Evolutionary conservation across 2,329 filamentous ascomycete genomes (phyloP).

Genomic region (Cryphonectria japonica): DNA sequence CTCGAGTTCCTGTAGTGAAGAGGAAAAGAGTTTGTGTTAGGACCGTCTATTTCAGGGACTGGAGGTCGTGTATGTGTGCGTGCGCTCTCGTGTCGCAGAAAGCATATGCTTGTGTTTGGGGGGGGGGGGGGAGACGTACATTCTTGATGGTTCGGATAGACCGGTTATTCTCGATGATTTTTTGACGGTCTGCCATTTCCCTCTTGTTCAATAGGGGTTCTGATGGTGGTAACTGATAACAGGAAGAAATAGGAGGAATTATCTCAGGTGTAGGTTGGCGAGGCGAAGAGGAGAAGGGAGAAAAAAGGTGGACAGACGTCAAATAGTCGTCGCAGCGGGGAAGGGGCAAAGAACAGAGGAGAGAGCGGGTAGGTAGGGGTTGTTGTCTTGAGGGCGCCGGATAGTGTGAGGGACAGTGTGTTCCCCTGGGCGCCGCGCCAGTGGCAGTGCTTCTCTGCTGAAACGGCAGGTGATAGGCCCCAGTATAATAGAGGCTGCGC

Average conservation of each 20-base stretch:
- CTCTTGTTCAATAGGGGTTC: background rate
- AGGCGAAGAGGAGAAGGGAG: background rate
- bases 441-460: background rate
- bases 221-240: background rate
- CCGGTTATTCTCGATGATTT: constrained; percentile 74
- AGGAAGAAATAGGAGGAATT: too few relatives aligned
- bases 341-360: background rate
- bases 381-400: background rate
- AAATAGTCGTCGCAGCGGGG: background rate
- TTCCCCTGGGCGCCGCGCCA: background rate
- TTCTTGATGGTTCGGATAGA: constrained; percentile 87
- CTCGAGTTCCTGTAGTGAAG: constrained; percentile 76
- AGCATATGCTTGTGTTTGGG: background rate
- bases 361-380: background rate
- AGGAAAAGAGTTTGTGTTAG: background rate
- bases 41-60: background rate
- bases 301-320: background rate
- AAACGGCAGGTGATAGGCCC: background rate
- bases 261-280: background rate
- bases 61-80: background rate
- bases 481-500: background rate
- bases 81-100: background rate
- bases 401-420: too few relatives aligned
- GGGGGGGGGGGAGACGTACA: constrained; percentile 51
- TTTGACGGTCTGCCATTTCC: constrained; percentile 52